phyloP scores from a whole-genome alignment of 2,329 filamentous ascomycete genomes.

The Paecilomyces variotii region DNA sequence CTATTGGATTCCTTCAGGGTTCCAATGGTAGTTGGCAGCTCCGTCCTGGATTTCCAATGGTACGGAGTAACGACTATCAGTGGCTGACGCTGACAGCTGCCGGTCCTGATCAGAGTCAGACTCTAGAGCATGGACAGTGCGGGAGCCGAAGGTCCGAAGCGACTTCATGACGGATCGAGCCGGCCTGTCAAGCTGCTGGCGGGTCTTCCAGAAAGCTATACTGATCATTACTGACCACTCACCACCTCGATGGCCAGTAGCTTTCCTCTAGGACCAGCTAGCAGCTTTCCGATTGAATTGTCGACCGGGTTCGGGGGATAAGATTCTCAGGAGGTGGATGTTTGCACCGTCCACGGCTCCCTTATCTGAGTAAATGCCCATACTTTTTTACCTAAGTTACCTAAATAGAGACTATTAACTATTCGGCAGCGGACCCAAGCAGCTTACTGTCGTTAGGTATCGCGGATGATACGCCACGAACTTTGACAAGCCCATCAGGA shows the following conservation, averaged over 20 bases:
- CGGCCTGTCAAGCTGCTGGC: neutral
- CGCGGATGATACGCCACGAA: neutral
- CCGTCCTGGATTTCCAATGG: neutral
- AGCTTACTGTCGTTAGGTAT: neutral
- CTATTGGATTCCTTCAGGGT: neutral
- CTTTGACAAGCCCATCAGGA: neutral
- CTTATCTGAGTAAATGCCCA: neutral
- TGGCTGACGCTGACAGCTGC: neutral
- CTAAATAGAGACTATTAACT: neutral
- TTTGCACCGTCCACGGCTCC: neutral
- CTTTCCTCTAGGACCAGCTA: neutral
- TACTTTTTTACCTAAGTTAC: neutral
- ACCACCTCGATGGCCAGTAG: neutral
- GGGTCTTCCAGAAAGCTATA: neutral
- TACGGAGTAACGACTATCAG: neutral
- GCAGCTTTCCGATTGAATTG: neutral
- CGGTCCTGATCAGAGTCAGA: neutral
- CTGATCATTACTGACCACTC: neutral
- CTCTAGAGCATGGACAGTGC: neutral
- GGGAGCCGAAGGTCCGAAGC: neutral
- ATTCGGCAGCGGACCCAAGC: neutral
- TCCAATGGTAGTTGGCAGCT: neutral
- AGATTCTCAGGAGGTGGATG: neutral
- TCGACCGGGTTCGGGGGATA: neutral
- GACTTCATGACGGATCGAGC: neutral